phyloP scores from a whole-genome alignment of 805 yeast genomes.

The Lipomyces lipofer region DNA sequence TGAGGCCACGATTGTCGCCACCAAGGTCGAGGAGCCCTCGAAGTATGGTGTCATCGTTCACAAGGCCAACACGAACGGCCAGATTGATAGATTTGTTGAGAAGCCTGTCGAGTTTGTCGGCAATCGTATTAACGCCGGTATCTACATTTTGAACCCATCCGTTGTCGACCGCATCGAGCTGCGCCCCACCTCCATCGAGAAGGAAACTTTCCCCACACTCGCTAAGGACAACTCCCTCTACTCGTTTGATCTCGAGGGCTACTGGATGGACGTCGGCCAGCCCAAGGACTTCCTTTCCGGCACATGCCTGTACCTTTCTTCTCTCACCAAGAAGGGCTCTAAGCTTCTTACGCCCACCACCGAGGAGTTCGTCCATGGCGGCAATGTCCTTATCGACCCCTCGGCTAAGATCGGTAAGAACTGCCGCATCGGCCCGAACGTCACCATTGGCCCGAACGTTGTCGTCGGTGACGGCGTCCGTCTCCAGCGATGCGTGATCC shows the following conservation, averaged over 20 bases:
- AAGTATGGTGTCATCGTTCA: conserved; percentile 99
- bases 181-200: conserved; percentile 98
- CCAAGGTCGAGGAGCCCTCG: conserved; percentile 99
- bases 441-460: conserved; percentile 95
- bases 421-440: conserved; percentile 98
- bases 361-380: conserved; percentile 78
- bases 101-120: conserved; percentile 99
- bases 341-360: conserved; percentile 58
- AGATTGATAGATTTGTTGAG: conserved; percentile 98
- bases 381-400: conserved; percentile 93
- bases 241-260: conserved; percentile 97
- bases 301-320: conserved; percentile 84
- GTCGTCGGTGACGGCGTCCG: conserved; percentile 98
- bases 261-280: conserved; percentile 99
- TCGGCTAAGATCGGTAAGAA: conserved; percentile 88
- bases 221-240: conserved; percentile 85
- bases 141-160: conserved; percentile 95
- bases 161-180: conserved; percentile 95
- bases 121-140: conserved; percentile 99
- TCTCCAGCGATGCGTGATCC: conserved; percentile 90
- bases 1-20: conserved; percentile 97
- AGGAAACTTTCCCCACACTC: conserved; percentile 97
- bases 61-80: conserved; percentile 90
- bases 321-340: conserved; percentile 79
- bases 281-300: conserved; percentile 99